Evolutionary conservation across 257 asterid species (phyloP).

Genomic region (Nicotiana noctiflora): DNA sequence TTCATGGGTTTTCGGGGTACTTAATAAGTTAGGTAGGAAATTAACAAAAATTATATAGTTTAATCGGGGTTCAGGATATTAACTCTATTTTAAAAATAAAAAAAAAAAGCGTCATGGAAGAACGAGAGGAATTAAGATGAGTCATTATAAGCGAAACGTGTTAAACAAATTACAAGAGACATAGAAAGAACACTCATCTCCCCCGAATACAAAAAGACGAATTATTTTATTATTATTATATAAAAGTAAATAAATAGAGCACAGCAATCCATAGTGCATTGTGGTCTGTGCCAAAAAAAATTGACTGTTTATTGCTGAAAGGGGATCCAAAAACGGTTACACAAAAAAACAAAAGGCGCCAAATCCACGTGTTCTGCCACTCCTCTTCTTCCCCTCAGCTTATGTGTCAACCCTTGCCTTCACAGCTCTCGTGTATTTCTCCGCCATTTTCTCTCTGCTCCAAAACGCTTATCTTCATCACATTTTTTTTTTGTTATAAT

Average conservation of each 20-base stretch:
- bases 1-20: too few relatives aligned
- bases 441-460: neutral
- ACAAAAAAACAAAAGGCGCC: neutral
- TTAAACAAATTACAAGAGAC: neutral
- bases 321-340: neutral
- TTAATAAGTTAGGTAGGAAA: too few relatives aligned
- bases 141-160: neutral
- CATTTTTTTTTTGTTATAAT: neutral
- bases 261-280: neutral
- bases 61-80: too few relatives aligned
- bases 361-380: neutral
- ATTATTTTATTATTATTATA: too few relatives aligned
- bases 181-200: neutral
- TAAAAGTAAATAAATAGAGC: neutral
- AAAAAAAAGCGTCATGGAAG: too few relatives aligned
- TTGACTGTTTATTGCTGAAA: neutral
- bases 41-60: too few relatives aligned
- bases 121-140: neutral
- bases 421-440: neutral
- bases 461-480: neutral
- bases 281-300: neutral
- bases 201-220: neutral
- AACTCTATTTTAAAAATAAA: too few relatives aligned
- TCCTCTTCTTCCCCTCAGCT: neutral
- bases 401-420: neutral